Conservation (phyloP, 108 stramenopile genomes). For the Cyclostephanos tholiformis region DNA sequence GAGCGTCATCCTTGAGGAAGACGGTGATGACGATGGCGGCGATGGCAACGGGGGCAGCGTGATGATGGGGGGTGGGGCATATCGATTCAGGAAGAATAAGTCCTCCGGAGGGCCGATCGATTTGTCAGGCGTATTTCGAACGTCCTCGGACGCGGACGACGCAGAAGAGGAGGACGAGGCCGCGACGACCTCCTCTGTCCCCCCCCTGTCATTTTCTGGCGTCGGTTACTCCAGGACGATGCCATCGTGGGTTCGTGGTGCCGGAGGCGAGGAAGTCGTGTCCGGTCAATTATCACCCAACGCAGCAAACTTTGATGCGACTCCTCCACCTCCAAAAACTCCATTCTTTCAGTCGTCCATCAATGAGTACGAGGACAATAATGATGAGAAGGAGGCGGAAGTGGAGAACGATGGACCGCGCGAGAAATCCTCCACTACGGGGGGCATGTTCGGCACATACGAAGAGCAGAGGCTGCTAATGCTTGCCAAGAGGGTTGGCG, state of each 20-base stretch:
- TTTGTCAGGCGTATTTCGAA: constrained; percentile 30
- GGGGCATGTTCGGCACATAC: constrained; percentile 60
- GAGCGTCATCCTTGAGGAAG: constrained; percentile 16
- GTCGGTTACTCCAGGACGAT: constrained; percentile 3
- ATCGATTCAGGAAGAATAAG: constrained; percentile 14
- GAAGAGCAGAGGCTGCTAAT: constrained; percentile 70
- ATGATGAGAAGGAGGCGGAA: not conserved
- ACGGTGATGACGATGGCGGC: constrained; percentile 9
- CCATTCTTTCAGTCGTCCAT: constrained; percentile 48
- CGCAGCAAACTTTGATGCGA: not conserved
- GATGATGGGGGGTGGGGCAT: not conserved
- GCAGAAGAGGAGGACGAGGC: not conserved
- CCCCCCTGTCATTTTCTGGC: too few species aligned
- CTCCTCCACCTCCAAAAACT: constrained; percentile 14
- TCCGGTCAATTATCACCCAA: not conserved
- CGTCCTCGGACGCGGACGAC: constrained; percentile 1
- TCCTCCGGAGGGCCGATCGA: constrained; percentile 19
- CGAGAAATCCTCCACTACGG: constrained; percentile 10
- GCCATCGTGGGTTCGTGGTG: constrained; percentile 21
- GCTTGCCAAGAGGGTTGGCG: constrained; percentile 60
- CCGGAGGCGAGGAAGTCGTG: not conserved
- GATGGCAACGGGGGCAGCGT: not conserved
- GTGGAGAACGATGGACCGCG: constrained; percentile 2
- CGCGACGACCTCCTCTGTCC: not conserved
- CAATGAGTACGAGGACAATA: not conserved